These are phyloP conservation scores for Ormosia semicastrata DNA, from an alignment of 306 rosid species.

Conservation along the genomic window DNA sequence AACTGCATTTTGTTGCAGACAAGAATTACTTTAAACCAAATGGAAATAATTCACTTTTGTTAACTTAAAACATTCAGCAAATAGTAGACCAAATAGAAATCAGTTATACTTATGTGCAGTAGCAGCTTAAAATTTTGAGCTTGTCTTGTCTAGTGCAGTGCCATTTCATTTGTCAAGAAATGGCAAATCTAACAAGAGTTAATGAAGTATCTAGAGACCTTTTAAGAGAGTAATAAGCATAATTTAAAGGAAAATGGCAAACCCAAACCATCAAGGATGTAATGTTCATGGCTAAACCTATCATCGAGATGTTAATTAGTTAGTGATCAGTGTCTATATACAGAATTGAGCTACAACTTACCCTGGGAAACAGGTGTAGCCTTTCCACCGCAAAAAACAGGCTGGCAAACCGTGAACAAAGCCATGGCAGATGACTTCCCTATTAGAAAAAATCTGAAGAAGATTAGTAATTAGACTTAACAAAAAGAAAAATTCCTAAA, in stretches of 20 bases:
- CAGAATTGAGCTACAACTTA: slow-evolving; percentile 32
- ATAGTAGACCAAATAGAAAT: neutral
- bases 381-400: slow-evolving; percentile 62
- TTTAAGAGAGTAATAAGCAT: neutral
- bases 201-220: neutral
- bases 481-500: neutral
- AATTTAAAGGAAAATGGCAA: neutral
- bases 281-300: neutral
- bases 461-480: slow-evolving; percentile 3
- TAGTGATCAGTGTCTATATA: neutral
- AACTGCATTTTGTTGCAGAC: neutral
- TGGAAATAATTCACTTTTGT: neutral
- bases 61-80: neutral
- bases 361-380: slow-evolving; percentile 60
- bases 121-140: neutral
- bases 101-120: neutral
- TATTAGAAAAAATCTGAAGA: slow-evolving; percentile 29
- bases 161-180: slow-evolving; percentile 12
- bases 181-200: slow-evolving; percentile 18
- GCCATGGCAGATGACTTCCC: slow-evolving; percentile 61
- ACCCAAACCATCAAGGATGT: neutral
- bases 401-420: slow-evolving; percentile 55
- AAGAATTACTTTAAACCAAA: neutral
- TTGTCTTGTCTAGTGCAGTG: neutral
- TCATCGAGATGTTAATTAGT: neutral